A percentile compares a stretch with the other conserved stretches of the same genome.
Conservation (phyloP, 2,329 filamentous ascomycete genomes). For the Phoma sp. region DNA sequence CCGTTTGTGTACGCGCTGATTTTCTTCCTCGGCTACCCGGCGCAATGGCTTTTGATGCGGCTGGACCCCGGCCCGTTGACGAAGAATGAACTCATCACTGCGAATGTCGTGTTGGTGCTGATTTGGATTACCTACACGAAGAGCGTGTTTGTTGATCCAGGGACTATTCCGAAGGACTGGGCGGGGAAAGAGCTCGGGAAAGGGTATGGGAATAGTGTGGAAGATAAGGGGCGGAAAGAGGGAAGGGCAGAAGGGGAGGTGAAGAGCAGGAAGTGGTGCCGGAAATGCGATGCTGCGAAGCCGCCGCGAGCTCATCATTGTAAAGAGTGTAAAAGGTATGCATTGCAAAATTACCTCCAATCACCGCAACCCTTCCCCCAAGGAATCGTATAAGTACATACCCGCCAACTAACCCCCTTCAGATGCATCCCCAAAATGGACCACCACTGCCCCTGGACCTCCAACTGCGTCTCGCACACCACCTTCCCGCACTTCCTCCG, state of each 20-base stretch:
- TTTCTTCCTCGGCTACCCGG: conserved; percentile 71
- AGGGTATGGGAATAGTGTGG: not conserved
- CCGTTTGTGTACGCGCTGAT: conserved; percentile 71
- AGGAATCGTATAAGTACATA: not conserved
- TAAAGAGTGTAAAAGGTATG: conserved; percentile 69
- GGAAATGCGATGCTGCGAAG: conserved; percentile 75
- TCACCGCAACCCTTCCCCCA: not conserved
- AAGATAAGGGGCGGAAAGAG: conserved; percentile 1
- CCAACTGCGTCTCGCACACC: conserved; percentile 80
- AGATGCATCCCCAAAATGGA: conserved; percentile 82
- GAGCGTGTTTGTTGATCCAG: conserved; percentile 65
- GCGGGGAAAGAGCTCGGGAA: conserved; percentile 13
- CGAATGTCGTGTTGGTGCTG: conserved; percentile 69
- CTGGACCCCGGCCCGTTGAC: conserved; percentile 66
- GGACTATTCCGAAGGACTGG: conserved; percentile 54
- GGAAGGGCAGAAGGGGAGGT: conserved; percentile 12
- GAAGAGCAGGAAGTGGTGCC: conserved; percentile 68
- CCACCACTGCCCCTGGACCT: conserved; percentile 86
- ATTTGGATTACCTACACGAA: conserved; percentile 74
- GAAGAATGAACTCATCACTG: conserved; percentile 61
- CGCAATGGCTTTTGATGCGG: conserved; percentile 71
- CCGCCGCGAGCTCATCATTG: conserved; percentile 83
- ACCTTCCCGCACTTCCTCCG: conserved; percentile 84
- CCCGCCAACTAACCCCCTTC: not conserved
- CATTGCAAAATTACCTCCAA: not conserved